Evolutionary conservation across 2,329 filamentous ascomycete species (phyloP).

Genomic region (Fusarium sp.): DNA sequence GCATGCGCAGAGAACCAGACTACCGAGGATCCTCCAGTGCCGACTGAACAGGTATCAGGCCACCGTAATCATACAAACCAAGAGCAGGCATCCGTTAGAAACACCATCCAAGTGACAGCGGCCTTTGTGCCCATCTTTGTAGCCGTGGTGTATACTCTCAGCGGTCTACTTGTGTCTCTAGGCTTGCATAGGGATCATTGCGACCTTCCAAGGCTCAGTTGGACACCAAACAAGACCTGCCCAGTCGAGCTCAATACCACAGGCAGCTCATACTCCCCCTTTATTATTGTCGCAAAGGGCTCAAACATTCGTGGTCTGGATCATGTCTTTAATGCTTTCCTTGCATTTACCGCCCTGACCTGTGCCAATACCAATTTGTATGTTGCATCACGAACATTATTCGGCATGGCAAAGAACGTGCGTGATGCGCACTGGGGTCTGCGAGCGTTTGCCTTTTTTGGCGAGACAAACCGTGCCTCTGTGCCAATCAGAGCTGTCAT

Average conservation of each 20-base stretch:
- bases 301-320: background rate
- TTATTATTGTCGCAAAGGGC: background rate
- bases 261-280: background rate
- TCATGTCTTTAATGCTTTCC: background rate
- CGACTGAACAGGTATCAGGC: too few species aligned
- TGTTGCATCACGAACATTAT: background rate
- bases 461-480: background rate
- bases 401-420: background rate
- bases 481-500: background rate
- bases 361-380: constrained; percentile 5
- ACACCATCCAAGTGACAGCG: too few species aligned
- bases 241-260: too few species aligned
- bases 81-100: too few species aligned
- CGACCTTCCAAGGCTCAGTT: background rate
- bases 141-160: background rate
- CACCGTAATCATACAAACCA: too few species aligned
- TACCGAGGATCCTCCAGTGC: too few species aligned
- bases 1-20: too few species aligned
- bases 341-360: background rate
- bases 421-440: background rate
- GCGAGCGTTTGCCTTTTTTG: background rate
- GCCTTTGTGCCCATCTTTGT: background rate
- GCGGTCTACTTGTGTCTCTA: background rate
- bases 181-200: background rate
- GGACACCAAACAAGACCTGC: background rate